Conservation (phyloP, 2,329 filamentous ascomycete species). For the Cyphellophora europaea region DNA sequence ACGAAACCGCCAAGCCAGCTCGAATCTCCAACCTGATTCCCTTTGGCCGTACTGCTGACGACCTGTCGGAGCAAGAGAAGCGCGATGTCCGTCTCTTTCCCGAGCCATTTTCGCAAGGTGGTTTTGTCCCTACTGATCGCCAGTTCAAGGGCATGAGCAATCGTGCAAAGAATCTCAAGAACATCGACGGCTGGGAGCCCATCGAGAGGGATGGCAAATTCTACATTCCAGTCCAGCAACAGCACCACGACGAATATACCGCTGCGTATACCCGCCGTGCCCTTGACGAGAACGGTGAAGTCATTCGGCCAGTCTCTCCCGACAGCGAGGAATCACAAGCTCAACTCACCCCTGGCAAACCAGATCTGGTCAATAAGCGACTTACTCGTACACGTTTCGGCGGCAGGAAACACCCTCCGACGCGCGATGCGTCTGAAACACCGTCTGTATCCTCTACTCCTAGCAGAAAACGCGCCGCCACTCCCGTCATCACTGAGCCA, state of each 20-base stretch:
- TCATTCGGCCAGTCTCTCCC: conserved; percentile 10
- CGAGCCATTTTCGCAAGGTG: conserved; percentile 47
- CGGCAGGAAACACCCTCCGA: conserved; percentile 16
- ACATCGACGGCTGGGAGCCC: conserved; percentile 30
- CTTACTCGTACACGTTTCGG: conserved; percentile 16
- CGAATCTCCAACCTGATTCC: conserved; percentile 24
- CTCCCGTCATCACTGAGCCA: conserved; percentile 7
- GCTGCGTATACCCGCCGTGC: conserved; percentile 13
- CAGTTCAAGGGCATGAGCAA: conserved; percentile 30
- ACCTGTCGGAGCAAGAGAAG: conserved; percentile 19
- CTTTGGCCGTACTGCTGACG: conserved; percentile 11
- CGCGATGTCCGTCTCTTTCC: conserved; percentile 36
- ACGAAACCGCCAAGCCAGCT: conserved; percentile 36
- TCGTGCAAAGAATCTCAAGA: conserved; percentile 24
- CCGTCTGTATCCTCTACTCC: conserved; percentile 12
- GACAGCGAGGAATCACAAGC: conserved; percentile 8
- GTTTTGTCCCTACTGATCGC: conserved; percentile 34
- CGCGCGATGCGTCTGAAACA: conserved; percentile 15
- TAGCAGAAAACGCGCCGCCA: conserved; percentile 9
- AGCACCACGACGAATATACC: conserved; percentile 14
- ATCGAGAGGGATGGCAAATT: conserved; percentile 25
- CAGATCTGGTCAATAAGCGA: conserved; percentile 9
- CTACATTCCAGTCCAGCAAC: conserved; percentile 12
- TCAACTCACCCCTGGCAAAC: conserved; percentile 8
- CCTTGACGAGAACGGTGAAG: conserved; percentile 13